A percentile compares a stretch with the other conserved stretches of the same genome.
Conservation (phyloP, 2,329 filamentous ascomycete species). For the Fusarium cicatricum region DNA sequence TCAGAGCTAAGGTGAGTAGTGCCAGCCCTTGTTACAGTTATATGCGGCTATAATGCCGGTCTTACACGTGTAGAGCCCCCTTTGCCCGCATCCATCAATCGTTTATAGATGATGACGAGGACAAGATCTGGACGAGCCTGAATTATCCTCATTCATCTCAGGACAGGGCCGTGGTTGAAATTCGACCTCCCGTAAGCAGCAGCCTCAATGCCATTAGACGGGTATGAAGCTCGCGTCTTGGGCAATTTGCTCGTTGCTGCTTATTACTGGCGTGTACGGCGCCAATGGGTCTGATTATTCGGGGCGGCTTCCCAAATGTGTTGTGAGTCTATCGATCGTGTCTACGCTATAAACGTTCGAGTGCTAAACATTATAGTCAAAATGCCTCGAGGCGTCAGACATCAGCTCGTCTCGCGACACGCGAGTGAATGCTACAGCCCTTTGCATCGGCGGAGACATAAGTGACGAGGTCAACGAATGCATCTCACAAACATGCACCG, state of each 20-base stretch:
- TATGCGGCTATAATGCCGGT: constrained; percentile 12
- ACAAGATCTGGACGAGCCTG: not conserved
- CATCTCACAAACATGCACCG: constrained; percentile 24
- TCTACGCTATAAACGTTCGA: not conserved
- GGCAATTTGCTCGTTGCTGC: constrained; percentile 26
- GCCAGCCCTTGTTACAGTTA: constrained; percentile 24
- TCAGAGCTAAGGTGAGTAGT: constrained; percentile 6
- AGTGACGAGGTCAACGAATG: constrained; percentile 21
- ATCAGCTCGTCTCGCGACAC: not conserved
- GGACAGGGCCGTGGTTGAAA: not conserved
- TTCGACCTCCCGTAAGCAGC: not conserved
- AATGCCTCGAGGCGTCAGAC: constrained; percentile 16
- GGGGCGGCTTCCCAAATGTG: too few relatives aligned
- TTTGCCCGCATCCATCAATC: constrained; percentile 14
- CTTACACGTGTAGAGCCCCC: constrained; percentile 16
- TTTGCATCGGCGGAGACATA: constrained; percentile 16
- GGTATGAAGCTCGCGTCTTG: constrained; percentile 32
- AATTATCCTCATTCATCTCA: not conserved
- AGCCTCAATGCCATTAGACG: constrained; percentile 29
- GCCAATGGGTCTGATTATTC: constrained; percentile 16
- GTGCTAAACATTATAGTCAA: constrained; percentile 8
- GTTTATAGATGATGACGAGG: constrained; percentile 14
- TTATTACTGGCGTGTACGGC: constrained; percentile 24
- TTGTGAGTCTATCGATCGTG: constrained; percentile 6
- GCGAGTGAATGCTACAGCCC: constrained; percentile 10